phyloP scores from a whole-genome alignment of 2,329 filamentous ascomycete genomes.

The Diaporthe citriasiana region DNA sequence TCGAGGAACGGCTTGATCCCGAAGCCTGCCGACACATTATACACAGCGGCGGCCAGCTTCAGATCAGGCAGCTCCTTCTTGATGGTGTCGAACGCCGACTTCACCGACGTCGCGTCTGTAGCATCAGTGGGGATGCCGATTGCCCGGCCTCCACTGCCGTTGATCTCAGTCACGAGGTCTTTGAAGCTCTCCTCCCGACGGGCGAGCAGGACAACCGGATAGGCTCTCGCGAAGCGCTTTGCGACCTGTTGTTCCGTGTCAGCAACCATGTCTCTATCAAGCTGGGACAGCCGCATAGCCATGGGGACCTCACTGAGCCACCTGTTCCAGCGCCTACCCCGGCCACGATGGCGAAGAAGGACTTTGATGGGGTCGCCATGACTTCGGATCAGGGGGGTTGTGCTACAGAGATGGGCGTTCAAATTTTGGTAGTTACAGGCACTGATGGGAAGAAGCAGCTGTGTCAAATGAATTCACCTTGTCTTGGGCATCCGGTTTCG shows the following conservation, averaged over 20 bases:
- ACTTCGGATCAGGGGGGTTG: neutral
- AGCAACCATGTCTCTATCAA: conserved; percentile 10
- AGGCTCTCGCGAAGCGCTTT: conserved; percentile 72
- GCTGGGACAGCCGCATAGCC: neutral
- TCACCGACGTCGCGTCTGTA: conserved; percentile 64
- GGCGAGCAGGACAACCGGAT: conserved; percentile 82
- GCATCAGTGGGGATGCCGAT: conserved; percentile 79
- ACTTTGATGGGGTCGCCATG: conserved; percentile 47
- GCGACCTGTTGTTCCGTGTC: conserved; percentile 56
- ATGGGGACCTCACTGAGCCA: conserved; percentile 45
- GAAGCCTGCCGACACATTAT: conserved; percentile 73
- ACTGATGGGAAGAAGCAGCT: neutral
- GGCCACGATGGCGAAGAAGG: conserved; percentile 76
- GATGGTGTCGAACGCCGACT: conserved; percentile 74
- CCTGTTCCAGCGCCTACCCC: conserved; percentile 79
- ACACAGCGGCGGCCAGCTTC: conserved; percentile 75
- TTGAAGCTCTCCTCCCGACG: conserved; percentile 76
- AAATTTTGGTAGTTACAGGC: neutral
- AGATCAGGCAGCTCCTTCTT: conserved; percentile 68
- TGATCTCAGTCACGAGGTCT: conserved; percentile 78
- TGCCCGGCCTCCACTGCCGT: conserved; percentile 75
- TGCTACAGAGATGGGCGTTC: neutral
- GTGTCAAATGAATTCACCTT: neutral
- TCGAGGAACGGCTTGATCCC: conserved; percentile 72
- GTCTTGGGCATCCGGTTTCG: neutral